A percentile compares a stretch with the other conserved stretches of the same genome.
Conservation (phyloP, 805 yeast genomes). For the Huiozyma naganishii region DNA sequence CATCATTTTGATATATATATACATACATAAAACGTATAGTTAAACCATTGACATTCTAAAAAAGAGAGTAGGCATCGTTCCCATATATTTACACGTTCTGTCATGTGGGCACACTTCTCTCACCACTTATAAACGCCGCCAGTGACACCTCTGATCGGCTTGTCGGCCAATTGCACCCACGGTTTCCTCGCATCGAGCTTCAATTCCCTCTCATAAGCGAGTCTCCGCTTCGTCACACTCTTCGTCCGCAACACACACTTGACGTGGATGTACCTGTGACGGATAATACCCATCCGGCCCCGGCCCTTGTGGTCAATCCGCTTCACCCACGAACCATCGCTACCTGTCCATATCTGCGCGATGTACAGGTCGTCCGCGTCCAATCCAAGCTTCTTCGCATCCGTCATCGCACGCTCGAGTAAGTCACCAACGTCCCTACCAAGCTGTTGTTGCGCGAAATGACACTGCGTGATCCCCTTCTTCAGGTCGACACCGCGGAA, state of each 20-base stretch:
- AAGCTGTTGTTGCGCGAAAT: slow-evolving; percentile 71
- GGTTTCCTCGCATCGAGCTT: slow-evolving; percentile 43
- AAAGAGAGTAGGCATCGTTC: neutral
- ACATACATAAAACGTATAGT: neutral
- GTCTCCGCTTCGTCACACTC: slow-evolving; percentile 46
- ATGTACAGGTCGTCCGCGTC: slow-evolving; percentile 55
- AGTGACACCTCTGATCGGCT: slow-evolving; percentile 37
- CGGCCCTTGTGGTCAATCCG: slow-evolving; percentile 79
- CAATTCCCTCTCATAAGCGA: slow-evolving; percentile 46
- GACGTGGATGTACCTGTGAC: slow-evolving; percentile 70
- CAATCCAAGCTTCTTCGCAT: slow-evolving; percentile 51
- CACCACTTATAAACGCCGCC: slow-evolving; percentile 50
- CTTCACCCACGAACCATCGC: slow-evolving; percentile 67
- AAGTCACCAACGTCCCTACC: slow-evolving; percentile 70
- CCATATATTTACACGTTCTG: neutral
- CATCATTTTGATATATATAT: neutral
- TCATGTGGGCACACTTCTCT: slow-evolving; percentile 3
- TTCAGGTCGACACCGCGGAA: slow-evolving; percentile 60
- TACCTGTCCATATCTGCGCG: slow-evolving; percentile 81
- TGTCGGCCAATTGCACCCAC: slow-evolving; percentile 35
- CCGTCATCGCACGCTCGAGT: slow-evolving; percentile 59
- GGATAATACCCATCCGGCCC: slow-evolving; percentile 75
- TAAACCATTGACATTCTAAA: neutral
- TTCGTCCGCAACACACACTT: slow-evolving; percentile 64
- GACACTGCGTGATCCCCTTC: slow-evolving; percentile 84